A percentile compares a stretch with the other conserved stretches of the same genome.
These are phyloP conservation scores for Rosellinia necatrix DNA, from an alignment of 2,329 filamentous ascomycete genomes.

Conservation along the genomic window DNA sequence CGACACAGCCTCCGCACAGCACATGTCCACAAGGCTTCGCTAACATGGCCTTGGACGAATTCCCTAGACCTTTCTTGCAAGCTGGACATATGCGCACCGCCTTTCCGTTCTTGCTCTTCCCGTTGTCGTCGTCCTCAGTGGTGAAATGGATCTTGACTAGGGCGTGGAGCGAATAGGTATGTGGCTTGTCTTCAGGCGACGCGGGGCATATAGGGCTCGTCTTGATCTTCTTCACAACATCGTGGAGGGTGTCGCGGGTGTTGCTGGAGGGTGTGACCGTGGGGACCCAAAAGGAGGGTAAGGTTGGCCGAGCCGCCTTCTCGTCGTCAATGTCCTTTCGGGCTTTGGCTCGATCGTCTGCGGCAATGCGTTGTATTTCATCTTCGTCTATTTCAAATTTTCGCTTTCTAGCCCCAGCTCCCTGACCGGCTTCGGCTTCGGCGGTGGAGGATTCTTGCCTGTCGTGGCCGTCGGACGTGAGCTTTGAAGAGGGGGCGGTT, in stretches of 20 bases:
- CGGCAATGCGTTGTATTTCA: constrained; percentile 72
- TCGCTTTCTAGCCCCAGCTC: constrained; percentile 64
- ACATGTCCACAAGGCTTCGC: constrained; percentile 92
- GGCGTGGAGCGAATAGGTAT: constrained; percentile 77
- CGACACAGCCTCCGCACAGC: constrained; percentile 81
- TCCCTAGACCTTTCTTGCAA: constrained; percentile 81
- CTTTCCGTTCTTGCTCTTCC: constrained; percentile 29
- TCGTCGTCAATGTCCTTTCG: constrained; percentile 74
- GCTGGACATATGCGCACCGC: constrained; percentile 71
- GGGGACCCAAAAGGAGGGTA: constrained; percentile 94
- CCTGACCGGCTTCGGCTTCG: constrained; percentile 33
- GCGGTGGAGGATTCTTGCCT: constrained; percentile 25
- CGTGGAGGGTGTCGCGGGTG: constrained; percentile 59
- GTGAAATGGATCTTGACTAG: constrained; percentile 79
- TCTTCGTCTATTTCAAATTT: constrained; percentile 82
- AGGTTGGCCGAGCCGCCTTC: constrained; percentile 68
- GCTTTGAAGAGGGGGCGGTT: constrained; percentile 36
- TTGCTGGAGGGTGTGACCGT: constrained; percentile 75
- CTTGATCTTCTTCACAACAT: constrained; percentile 66
- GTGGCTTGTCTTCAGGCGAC: constrained; percentile 67
- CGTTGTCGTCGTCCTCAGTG: constrained; percentile 64
- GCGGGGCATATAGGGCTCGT: constrained; percentile 76
- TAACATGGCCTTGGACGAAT: constrained; percentile 80
- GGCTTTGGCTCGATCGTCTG: constrained; percentile 71
- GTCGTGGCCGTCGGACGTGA: constrained; percentile 30